These are phyloP conservation scores for Pythium sp. DNA, from an alignment of 352 stramenopile genomes.

Conservation along the genomic window DNA sequence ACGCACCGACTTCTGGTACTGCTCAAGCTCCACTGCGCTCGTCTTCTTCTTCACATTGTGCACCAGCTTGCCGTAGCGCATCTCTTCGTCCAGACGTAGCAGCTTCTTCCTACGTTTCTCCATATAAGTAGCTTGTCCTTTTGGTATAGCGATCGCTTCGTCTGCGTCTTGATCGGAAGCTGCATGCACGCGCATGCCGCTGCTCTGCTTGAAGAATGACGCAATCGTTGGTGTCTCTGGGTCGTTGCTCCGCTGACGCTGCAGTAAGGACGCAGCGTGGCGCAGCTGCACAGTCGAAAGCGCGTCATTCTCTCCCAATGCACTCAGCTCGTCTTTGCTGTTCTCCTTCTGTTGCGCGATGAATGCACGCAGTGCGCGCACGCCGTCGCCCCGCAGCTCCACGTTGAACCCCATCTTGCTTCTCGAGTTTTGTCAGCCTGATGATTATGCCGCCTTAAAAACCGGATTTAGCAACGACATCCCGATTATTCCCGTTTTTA, in stretches of 20 bases:
- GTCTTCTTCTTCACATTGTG: constrained; percentile 63
- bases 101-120: constrained; percentile 56
- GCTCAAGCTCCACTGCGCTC: constrained; percentile 39
- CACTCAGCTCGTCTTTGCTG: neutral
- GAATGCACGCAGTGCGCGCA: constrained; percentile 27
- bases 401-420: constrained; percentile 9
- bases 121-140: constrained; percentile 34
- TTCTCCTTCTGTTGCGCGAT: constrained; percentile 13
- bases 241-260: neutral
- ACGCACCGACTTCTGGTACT: constrained; percentile 60
- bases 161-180: neutral
- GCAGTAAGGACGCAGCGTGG: constrained; percentile 9
- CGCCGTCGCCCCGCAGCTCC: constrained; percentile 27
- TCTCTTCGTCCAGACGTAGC: constrained; percentile 76
- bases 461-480: too few species aligned
- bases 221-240: constrained; percentile 8
- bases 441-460: neutral
- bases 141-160: neutral
- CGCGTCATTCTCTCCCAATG: neutral
- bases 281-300: constrained; percentile 14
- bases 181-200: neutral
- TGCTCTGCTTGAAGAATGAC: constrained; percentile 12
- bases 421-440: neutral
- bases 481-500: too few species aligned
- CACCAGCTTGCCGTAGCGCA: constrained; percentile 73